Base-by-base conservation (phyloP, 108 stramenopile species). In the Cyclostephanos tholiformis region DNA sequence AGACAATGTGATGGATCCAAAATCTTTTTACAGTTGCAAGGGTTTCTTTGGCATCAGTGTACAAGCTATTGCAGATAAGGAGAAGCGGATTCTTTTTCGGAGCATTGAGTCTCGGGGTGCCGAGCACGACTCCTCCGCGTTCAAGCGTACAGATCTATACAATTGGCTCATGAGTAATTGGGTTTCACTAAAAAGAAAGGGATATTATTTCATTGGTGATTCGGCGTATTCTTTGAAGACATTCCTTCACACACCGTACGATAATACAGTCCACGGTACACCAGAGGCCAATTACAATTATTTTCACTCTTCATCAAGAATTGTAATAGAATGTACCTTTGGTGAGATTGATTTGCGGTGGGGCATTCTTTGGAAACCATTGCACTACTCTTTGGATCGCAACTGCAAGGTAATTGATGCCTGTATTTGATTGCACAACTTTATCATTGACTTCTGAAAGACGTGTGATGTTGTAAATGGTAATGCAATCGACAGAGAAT, bases 251-350 rank as follows among this genome's bases (percentile, higher is more conserved):
- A 56, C 64, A 17, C 79, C 79, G 7, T 74, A 63, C 53, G 65
- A 74, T 68, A 67, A 67, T 50, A 25, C 49, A 16, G 4, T 50
- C 14, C 65, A 67, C 53, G 61, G 30, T 16, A 39, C 58, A 4
- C 30, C 66, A n/a, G 58, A 55, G 63, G 79, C 75, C 16, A 68
- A 63, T 29, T 80, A 16, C 66, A 73, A 80, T 50, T 80, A 51
- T n/a, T 68, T 55, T 17, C 72, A 60, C 25, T 80, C 79, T 25
- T 68, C 48, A 10, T 35, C 30, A 6, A 52, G 66, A 13, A 80
- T 80, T 14, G 38, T 19, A 4, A 65, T 80, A 12, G 79, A 80
- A 46, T 80, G 79, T 20, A 59, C 79, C 19, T 80, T 80, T 74
- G 79, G 74, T 16, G 74, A 80, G 23, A 56, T 80, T 50, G 61